A percentile compares a stretch with the other conserved stretches of the same genome.
phyloP scores from a whole-genome alignment of 495 filamentous ascomycete species.

The Neurospora africana region DNA sequence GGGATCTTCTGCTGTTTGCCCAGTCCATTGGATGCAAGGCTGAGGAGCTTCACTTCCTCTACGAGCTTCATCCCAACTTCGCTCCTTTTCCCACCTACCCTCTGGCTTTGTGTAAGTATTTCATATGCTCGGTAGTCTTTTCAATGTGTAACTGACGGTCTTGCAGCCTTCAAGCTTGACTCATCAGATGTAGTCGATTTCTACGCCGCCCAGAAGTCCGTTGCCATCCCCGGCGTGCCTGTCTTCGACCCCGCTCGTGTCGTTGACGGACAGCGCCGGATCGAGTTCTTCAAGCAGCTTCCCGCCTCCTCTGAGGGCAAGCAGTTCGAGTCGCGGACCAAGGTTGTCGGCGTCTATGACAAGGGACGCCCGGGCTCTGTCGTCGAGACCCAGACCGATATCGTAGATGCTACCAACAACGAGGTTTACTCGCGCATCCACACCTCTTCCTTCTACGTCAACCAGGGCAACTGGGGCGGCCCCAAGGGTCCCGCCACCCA shows the following conservation, averaged over 20 bases:
- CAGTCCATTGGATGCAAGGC: constrained; percentile 73
- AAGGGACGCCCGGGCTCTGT: constrained; percentile 80
- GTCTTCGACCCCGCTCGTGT: constrained; percentile 62
- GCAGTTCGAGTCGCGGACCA: constrained; percentile 66
- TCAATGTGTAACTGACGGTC: not conserved
- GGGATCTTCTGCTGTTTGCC: constrained; percentile 77
- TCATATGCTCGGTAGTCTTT: not conserved
- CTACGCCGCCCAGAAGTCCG: constrained; percentile 52
- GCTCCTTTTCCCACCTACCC: constrained; percentile 80
- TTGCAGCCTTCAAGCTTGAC: constrained; percentile 69
- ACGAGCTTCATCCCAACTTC: constrained; percentile 75
- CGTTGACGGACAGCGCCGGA: constrained; percentile 77
- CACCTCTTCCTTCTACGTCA: constrained; percentile 67
- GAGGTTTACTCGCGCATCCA: constrained; percentile 63
- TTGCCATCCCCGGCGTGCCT: constrained; percentile 65
- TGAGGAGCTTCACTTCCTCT: constrained; percentile 88
- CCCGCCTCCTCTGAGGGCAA: constrained; percentile 60
- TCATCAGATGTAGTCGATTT: constrained; percentile 76
- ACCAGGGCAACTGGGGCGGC: constrained; percentile 79
- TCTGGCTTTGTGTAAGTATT: constrained; percentile 59
- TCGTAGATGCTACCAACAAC: constrained; percentile 58
- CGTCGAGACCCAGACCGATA: constrained; percentile 65
- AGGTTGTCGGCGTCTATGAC: constrained; percentile 81
- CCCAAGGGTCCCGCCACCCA: constrained; percentile 74
- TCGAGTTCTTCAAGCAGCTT: constrained; percentile 68